phyloP scores from a whole-genome alignment of 352 stramenopile species.

The Globisporangium orthogonon region DNA sequence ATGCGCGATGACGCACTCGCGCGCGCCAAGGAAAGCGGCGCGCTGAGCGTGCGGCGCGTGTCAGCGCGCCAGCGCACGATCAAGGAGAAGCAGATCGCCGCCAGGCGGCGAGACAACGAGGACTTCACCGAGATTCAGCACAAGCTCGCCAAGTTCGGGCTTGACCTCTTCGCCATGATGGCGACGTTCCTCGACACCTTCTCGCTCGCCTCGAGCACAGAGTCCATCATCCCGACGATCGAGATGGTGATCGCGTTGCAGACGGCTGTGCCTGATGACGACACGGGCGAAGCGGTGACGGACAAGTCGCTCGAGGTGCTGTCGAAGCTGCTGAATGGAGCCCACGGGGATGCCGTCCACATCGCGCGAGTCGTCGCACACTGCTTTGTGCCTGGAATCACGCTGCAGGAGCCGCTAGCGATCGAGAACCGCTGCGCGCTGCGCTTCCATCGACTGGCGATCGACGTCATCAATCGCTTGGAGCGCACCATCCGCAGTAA shows the following conservation, averaged over 20 bases:
- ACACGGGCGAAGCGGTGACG: conserved; percentile 25
- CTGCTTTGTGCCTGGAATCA: conserved; percentile 63
- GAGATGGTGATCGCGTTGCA: conserved; percentile 60
- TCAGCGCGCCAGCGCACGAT: conserved; percentile 10
- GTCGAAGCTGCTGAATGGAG: conserved; percentile 33
- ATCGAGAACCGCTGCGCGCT: conserved; percentile 42
- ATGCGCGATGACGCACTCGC: conserved; percentile 15
- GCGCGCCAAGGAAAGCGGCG: conserved; percentile 3
- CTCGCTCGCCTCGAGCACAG: conserved; percentile 53
- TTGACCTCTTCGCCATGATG: conserved; percentile 57
- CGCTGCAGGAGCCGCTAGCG: conserved; percentile 56
- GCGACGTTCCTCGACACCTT: conserved; percentile 50
- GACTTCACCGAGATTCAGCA: conserved; percentile 17
- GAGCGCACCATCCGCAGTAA: conserved; percentile 19
- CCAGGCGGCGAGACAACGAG: conserved; percentile 14
- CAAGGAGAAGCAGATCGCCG: conserved; percentile 13
- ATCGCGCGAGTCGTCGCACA: conserved; percentile 58
- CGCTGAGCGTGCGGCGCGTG: neutral
- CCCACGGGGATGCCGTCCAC: conserved; percentile 46
- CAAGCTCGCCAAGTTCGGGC: conserved; percentile 40
- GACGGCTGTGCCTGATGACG: conserved; percentile 34
- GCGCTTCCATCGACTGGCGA: conserved; percentile 63
- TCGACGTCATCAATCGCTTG: conserved; percentile 38
- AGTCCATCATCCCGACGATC: conserved; percentile 73
- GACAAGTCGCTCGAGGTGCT: conserved; percentile 39